Evolutionary conservation across 129 eudicot genomes (phyloP).

Genomic region (Solidago caesia): DNA sequence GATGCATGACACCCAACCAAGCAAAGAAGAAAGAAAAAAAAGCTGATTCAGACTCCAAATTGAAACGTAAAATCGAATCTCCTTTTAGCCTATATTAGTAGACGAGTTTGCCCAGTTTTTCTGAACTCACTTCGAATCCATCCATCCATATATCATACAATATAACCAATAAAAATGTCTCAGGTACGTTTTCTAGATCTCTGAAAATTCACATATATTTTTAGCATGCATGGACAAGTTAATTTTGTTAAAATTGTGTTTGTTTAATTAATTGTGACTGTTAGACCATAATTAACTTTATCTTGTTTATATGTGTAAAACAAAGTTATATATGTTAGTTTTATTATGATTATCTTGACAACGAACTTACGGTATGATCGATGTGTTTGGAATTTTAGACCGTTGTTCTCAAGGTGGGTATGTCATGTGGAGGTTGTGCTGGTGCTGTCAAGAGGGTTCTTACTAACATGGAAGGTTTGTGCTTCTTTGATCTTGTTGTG

Average conservation of each 20-base stretch:
- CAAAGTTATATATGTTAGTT: neutral
- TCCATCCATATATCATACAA: neutral
- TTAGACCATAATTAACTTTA: neutral
- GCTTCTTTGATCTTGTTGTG: neutral
- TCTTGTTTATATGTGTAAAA: neutral
- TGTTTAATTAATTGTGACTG: neutral
- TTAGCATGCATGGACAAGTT: neutral
- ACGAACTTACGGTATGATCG: constrained; percentile 9
- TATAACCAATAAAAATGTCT: constrained; percentile 24
- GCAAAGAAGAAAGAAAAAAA: neutral
- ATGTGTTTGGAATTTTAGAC: constrained; percentile 44
- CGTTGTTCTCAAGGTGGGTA: constrained; percentile 86
- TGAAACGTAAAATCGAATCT: constrained; percentile 31
- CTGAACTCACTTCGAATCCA: neutral
- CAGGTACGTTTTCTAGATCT: constrained; percentile 23
- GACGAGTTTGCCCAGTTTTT: neutral
- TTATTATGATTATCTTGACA: neutral
- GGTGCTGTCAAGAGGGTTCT: constrained; percentile 92
- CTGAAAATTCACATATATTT: neutral
- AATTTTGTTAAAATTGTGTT: neutral
- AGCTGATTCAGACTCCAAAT: constrained; percentile 36
- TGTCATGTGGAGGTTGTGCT: constrained; percentile 95
- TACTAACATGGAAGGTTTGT: constrained; percentile 86
- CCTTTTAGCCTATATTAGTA: constrained; percentile 13
- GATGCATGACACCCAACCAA: constrained; percentile 23